Evolutionary conservation across 306 rosid species (phyloP).

Genomic region (Cicer yamashitae): DNA sequence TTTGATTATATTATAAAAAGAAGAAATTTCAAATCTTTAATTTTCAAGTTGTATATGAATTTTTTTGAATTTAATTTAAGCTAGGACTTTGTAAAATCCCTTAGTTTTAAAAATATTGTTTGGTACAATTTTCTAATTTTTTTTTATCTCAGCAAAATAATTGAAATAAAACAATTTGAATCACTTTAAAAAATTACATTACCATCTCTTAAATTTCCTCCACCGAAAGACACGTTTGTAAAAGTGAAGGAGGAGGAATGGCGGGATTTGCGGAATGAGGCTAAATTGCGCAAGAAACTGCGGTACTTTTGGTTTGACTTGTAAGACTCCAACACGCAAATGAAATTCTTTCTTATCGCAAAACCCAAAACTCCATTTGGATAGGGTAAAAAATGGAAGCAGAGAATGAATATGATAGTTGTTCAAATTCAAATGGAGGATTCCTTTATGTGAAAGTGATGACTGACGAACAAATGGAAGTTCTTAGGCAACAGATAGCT

Average conservation of each 20-base stretch:
- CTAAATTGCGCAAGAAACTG: constrained; percentile 42
- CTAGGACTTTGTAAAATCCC: too few relatives aligned
- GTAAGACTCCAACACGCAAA: constrained; percentile 12
- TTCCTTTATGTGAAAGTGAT: constrained; percentile 63
- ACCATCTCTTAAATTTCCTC: too few relatives aligned
- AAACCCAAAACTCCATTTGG: not conserved
- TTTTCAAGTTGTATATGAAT: too few relatives aligned
- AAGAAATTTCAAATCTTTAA: too few relatives aligned
- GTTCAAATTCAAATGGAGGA: constrained; percentile 28
- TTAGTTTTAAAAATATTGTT: too few relatives aligned
- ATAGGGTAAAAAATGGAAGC: constrained; percentile 35
- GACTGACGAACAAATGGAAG: constrained; percentile 82
- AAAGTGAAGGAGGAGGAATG: not conserved
- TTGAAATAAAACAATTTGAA: too few relatives aligned
- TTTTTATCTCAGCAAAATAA: too few relatives aligned
- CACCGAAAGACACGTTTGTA: too few relatives aligned
- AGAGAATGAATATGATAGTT: constrained; percentile 8
- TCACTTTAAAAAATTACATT: too few relatives aligned
- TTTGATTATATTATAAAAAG: too few relatives aligned
- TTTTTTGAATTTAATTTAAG: too few relatives aligned
- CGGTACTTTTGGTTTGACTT: constrained; percentile 34
- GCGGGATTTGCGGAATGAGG: constrained; percentile 42
- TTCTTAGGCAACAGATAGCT: constrained; percentile 67
- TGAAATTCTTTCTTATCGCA: not conserved
- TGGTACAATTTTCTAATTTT: too few relatives aligned